A percentile compares a stretch with the other conserved stretches of the same genome.
Conservation (phyloP, 768 basidiomycete genomes). For the Tephrocybe sp. region DNA sequence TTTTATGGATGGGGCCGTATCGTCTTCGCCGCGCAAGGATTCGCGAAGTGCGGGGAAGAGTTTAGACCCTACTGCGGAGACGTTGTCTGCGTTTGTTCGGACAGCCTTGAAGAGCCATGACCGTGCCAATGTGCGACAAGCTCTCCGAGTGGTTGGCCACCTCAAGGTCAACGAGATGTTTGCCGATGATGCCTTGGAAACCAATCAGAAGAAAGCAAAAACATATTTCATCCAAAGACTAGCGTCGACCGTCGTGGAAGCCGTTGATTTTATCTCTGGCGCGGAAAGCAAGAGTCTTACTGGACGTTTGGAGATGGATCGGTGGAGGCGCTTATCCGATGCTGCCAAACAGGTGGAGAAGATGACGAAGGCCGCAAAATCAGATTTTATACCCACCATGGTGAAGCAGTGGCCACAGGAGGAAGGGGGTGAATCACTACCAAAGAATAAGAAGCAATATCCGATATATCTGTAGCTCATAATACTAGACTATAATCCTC, state of each 20-base stretch:
- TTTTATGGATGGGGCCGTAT: constrained; percentile 47
- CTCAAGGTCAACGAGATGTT: constrained; percentile 39
- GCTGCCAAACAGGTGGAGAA: constrained; percentile 15
- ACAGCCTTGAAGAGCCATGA: constrained; percentile 54
- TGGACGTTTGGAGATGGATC: constrained; percentile 21
- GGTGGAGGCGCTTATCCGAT: constrained; percentile 27
- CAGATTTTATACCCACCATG: constrained; percentile 17
- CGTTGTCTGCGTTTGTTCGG: constrained; percentile 54
- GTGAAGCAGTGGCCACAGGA: constrained; percentile 4
- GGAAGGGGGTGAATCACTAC: constrained; percentile 8
- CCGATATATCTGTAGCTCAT: background rate
- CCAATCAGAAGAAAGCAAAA: constrained; percentile 31
- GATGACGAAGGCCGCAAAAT: background rate
- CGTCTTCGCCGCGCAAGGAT: constrained; percentile 35
- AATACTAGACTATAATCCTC: too few relatives aligned
- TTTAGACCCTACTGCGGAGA: constrained; percentile 47
- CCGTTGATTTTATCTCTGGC: constrained; percentile 33
- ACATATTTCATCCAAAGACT: constrained; percentile 48
- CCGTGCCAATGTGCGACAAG: constrained; percentile 52
- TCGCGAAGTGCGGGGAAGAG: constrained; percentile 41
- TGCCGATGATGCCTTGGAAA: constrained; percentile 12
- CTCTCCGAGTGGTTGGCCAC: constrained; percentile 54
- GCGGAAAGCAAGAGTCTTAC: constrained; percentile 17
- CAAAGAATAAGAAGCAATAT: constrained; percentile 5
- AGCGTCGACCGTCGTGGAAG: constrained; percentile 40